Evolutionary conservation across 2,329 filamentous ascomycete genomes (phyloP), one percentile per base, ranked within the genome.

Genomic region (Periglandula ipomoeae): DNA sequence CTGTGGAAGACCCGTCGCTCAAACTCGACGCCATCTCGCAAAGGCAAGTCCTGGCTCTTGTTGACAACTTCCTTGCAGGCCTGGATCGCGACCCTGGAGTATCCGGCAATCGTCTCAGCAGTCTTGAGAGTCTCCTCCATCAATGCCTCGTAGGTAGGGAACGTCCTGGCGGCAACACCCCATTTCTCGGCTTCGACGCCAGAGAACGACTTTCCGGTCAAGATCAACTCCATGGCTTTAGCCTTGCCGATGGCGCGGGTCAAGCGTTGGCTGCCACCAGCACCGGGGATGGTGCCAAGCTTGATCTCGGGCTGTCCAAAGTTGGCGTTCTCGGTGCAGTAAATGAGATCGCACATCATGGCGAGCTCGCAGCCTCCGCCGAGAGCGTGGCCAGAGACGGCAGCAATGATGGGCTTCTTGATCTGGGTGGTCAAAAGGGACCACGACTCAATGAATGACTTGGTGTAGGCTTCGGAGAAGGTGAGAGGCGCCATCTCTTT

Each of bases 231-330:
- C 90, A 95, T 95, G 13, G 89, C 87, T 65, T 82, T 84, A 56
- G 82, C 81, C 77, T 95, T 93, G 46, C 88, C 88, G 49, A 93
- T 75, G 13, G 85, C 89, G 22, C 82, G 78, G 5, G 89, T 95
- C 41, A 98, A 72, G 8, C 93, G 77, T 74, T 98, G 93, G 54
- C 84, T 89, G 6, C 93, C 93, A 24, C 93, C 93, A 0, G 87
- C 93, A 3, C 93, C 93, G 1, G 93, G 93, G 49, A 97, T 88
- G 2, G 86, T 86, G 23, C 93, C 93, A 3, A 98, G 76, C 71
- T 94, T 96, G 72, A 98, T 89, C 74, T 98, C 93, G 1, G 93
- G 93, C 71, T 97, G 93, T 11, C 93, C 93, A 64, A 98, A 96
- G 59, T 88, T 94, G 56, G 93, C 91, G 15, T 70, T 80, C 45